phyloP scores from a whole-genome alignment of 1,284 basidiomycete species.

The Marasmius oreades region DNA sequence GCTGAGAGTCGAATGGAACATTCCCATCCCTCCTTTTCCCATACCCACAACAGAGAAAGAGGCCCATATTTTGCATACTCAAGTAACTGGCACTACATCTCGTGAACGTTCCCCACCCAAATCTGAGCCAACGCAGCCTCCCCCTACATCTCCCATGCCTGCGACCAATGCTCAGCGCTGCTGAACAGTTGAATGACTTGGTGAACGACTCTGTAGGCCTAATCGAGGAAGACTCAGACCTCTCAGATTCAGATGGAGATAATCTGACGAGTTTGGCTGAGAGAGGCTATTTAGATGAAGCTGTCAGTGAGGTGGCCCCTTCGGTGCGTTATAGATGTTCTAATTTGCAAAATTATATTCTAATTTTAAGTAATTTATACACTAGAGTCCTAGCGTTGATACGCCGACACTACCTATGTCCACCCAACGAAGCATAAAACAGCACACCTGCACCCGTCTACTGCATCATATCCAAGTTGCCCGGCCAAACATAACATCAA shows the following conservation, averaged over 20 bases:
- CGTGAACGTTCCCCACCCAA: no score
- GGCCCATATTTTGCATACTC: background rate
- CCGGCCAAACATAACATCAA: background rate
- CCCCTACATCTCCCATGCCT: background rate
- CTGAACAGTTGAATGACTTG: background rate
- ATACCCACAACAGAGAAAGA: background rate
- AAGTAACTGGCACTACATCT: no score
- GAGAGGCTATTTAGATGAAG: background rate
- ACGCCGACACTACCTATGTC: background rate
- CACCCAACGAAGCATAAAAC: background rate
- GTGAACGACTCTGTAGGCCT: background rate
- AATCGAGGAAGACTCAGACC: background rate
- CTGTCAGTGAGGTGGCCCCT: background rate
- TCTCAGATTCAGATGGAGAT: no score
- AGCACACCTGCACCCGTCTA: background rate
- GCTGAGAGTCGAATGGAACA: background rate
- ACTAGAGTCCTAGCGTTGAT: no score
- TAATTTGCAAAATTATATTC: no score
- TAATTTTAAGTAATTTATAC: no score
- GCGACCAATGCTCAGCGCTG: background rate
- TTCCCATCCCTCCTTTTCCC: background rate
- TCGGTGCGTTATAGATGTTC: no score
- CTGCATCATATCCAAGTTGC: background rate
- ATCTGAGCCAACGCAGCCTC: background rate
- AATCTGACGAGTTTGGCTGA: no score